Percentiles rank a stretch among this genome's conserved stretches.
Conservation (phyloP, 352 stramenopile species). For the Thraustochytrium sp. region DNA sequence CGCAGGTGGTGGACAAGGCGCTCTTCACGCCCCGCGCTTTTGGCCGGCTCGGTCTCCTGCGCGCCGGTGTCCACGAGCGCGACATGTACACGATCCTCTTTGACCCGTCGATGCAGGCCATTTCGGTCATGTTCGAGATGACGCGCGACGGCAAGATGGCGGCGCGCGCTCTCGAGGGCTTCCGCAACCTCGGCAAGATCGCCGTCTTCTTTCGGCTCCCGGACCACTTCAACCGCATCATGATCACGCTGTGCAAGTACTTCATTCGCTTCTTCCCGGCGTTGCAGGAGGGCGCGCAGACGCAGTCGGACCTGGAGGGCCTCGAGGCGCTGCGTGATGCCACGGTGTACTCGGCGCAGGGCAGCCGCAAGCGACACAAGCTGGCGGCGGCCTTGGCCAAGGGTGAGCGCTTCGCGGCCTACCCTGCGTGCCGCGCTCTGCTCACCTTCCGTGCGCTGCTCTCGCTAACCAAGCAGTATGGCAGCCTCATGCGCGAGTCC, state of each 20-base stretch:
- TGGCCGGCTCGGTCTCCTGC: background rate
- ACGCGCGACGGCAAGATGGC: constrained; percentile 86
- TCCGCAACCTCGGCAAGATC: constrained; percentile 88
- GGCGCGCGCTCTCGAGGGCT: constrained; percentile 85
- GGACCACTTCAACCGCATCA: constrained; percentile 44
- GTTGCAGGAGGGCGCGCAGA: background rate
- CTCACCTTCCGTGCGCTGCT: constrained; percentile 38
- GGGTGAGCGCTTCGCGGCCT: background rate
- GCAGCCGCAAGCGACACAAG: background rate
- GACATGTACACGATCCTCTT: constrained; percentile 98
- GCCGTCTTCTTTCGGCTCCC: constrained; percentile 49
- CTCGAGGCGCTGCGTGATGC: background rate
- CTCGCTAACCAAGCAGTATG: constrained; percentile 22
- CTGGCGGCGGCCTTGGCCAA: background rate
- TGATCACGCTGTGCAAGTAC: constrained; percentile 43
- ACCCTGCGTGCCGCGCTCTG: constrained; percentile 15
- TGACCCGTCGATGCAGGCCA: constrained; percentile 88
- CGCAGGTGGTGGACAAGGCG: constrained; percentile 49
- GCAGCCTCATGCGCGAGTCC: constrained; percentile 39
- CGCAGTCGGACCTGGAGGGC: background rate
- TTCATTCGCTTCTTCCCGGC: constrained; percentile 35
- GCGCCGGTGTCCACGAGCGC: constrained; percentile 47
- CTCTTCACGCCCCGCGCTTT: constrained; percentile 10
- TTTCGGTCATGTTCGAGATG: constrained; percentile 92
- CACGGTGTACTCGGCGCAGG: constrained; percentile 9